These are phyloP conservation scores for Zizania latifolia DNA, from an alignment of 176 grass and related monocot genomes.

Conservation along the genomic window DNA sequence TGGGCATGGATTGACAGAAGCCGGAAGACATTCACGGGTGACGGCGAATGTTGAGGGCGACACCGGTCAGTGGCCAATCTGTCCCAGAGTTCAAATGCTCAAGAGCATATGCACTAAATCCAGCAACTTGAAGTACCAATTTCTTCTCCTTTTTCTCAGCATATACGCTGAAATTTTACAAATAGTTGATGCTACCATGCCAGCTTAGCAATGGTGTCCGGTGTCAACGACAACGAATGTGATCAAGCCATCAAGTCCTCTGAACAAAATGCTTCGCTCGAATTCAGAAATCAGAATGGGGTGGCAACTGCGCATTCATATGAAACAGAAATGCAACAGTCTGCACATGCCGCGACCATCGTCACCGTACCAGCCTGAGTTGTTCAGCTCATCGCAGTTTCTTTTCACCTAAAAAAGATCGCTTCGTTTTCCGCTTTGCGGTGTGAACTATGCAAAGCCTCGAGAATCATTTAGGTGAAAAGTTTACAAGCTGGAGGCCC, in stretches of 20 bases:
- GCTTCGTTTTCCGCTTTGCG: background rate
- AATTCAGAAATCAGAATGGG: background rate
- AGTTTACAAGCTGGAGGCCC: background rate
- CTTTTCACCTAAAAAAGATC: background rate
- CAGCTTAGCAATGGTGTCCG: background rate
- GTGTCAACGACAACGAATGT: too few species aligned
- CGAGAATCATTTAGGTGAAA: conserved; percentile 4
- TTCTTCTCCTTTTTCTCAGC: background rate
- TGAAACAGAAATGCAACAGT: background rate
- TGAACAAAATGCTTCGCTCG: background rate
- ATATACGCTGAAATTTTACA: background rate
- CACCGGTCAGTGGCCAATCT: background rate
- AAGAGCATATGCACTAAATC: background rate
- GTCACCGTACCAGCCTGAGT: background rate
- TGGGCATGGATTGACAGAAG: background rate
- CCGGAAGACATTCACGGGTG: background rate
- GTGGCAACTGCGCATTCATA: background rate
- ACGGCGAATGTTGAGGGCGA: too few species aligned
- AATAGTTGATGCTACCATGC: background rate
- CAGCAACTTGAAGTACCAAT: background rate
- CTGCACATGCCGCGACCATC: conserved; percentile 4
- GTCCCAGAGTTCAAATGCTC: background rate
- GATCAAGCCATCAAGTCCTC: background rate
- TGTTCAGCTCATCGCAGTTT: background rate
- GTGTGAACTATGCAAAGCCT: conserved; percentile 7